Evolutionary conservation across 352 stramenopile species (phyloP), one percentile per base, ranked within the genome.

Genomic region (Globisporangium viniferum): DNA sequence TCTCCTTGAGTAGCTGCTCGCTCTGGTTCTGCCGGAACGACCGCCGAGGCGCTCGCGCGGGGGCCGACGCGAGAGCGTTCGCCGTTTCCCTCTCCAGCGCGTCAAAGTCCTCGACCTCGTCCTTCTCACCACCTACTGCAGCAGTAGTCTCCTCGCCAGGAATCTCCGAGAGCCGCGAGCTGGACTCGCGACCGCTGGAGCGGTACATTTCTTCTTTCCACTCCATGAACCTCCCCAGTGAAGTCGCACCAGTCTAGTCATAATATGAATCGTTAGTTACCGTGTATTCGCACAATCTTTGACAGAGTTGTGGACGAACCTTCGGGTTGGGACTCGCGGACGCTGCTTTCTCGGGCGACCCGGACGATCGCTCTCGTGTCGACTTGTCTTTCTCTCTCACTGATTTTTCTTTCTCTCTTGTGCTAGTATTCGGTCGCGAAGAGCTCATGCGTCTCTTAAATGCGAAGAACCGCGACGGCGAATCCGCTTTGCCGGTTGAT

Each of bases 41-140:
- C 20, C 20, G 10, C 22, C 20, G 49, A 20, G 33, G 20, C 14
- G 49, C 15, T 41, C 6, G 6, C 7, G 15, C 10, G 35, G 18
- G 2, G 9, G 15, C 6, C 22, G 57, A 7, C 9, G 49, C 59
- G 2, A 72, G 24, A 1, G 59, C 54, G 10, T 22, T 63, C 5
- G 66, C 49, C 2, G 54, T 70, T 24, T 74, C 67, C 39, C 60
- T 63, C 59, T 76, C 70, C 1, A 73, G 51, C 10, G 61, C 46
- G 36, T 56, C 70, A 9, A 73, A 59, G 46, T 66, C 44, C 7
- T 66, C 49, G n/a, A 62, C n/a, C 14, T 46, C 66, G 54, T 62
- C 48, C 53, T 73, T 60, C 9, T 72, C 54, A 48, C 56, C 67
- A 48, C 56, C 67, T 36, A 44, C 36, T 44, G 48, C 20, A 20